Base-by-base conservation (phyloP, 2,329 filamentous ascomycete genomes). In the Colletotrichum phormii region DNA sequence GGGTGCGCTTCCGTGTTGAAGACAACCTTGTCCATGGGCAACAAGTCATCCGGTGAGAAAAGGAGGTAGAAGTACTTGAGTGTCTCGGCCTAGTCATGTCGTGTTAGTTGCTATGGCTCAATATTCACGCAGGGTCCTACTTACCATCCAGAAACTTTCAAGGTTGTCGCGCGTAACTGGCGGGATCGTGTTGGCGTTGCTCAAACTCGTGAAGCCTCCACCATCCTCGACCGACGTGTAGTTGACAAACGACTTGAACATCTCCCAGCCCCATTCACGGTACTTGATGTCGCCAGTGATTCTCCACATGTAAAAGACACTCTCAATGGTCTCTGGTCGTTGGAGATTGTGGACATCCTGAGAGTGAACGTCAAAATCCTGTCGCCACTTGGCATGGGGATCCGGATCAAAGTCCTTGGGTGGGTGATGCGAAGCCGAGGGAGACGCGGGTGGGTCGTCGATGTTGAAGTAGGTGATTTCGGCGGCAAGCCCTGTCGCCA, bases 111-210 rank as follows among this genome's bases (percentile, higher is more conserved):
- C 33, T 9, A 26, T 55, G 12, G 26, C 51, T 24, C 15, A 15
- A 42, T 22, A 15, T 67, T 46, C 57, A 63, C 1, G 9, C 5
- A 4, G 5, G 18, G 8, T 31, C 18, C 49, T 35, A 86, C 92
- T 85, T 84, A 94, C 93, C 86, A 99, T 89, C 97, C 97, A 99
- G 84, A 98, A 98, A 80, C 95, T 97, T 85, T 99, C 97, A 96
- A 99, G 98, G 77, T 98, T 98, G 82, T 99, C 96, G 73, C 91
- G 88, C 58, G 86, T 85, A 15, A 86, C 82, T 0, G 95, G 91
- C 24, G 95, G 95, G 11, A 97, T 83, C 5, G 84, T 83, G 76
- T 92, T 91, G 31, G 95, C 95, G 79, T 97, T 90, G 22, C 88
- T 88, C 74, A 98, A 86, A 76, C 93, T 95, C 1, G 94, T 95